Conservation (phyloP, 2,329 filamentous ascomycete species). For the Aspergillus pseudoviridinutans region DNA sequence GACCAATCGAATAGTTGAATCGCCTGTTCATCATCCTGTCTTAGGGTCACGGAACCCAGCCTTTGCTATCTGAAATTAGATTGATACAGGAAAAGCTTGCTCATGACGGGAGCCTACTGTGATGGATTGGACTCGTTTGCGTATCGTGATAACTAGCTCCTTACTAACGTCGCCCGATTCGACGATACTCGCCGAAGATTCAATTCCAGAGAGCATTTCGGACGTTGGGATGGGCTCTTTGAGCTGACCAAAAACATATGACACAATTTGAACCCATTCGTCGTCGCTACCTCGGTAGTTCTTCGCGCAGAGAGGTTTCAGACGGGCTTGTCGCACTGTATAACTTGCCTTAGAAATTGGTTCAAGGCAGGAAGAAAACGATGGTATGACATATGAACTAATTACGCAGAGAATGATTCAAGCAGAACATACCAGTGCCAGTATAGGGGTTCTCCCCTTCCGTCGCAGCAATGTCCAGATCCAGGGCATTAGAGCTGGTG, state of each 20-base stretch:
- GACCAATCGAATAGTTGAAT: slow-evolving; percentile 57
- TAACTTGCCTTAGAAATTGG: slow-evolving; percentile 7
- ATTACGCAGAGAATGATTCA: not conserved
- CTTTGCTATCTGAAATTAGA: slow-evolving; percentile 41
- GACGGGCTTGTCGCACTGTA: slow-evolving; percentile 34
- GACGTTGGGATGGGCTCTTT: slow-evolving; percentile 11
- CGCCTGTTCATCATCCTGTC: slow-evolving; percentile 51
- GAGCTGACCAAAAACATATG: slow-evolving; percentile 31
- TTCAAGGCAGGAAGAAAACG: not conserved
- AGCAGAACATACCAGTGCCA: slow-evolving; percentile 36
- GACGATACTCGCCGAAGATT: slow-evolving; percentile 28
- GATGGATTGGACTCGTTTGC: slow-evolving; percentile 48
- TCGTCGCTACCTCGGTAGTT: slow-evolving; percentile 42
- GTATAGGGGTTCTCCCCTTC: slow-evolving; percentile 55
- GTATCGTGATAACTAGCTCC: slow-evolving; percentile 38
- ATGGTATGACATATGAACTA: not conserved
- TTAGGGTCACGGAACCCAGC: slow-evolving; percentile 51
- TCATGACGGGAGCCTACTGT: slow-evolving; percentile 32
- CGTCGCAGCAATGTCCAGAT: slow-evolving; percentile 55
- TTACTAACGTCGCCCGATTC: slow-evolving; percentile 24
- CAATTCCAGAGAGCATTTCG: slow-evolving; percentile 25
- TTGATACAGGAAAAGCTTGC: not conserved
- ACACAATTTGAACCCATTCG: slow-evolving; percentile 39
- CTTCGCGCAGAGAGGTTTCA: slow-evolving; percentile 39
- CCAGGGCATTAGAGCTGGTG: slow-evolving; percentile 38